A percentile compares a stretch with the other conserved stretches of the same genome.
Conservation (phyloP, 2,329 filamentous ascomycete genomes). For the Aspergillus neoniger region DNA sequence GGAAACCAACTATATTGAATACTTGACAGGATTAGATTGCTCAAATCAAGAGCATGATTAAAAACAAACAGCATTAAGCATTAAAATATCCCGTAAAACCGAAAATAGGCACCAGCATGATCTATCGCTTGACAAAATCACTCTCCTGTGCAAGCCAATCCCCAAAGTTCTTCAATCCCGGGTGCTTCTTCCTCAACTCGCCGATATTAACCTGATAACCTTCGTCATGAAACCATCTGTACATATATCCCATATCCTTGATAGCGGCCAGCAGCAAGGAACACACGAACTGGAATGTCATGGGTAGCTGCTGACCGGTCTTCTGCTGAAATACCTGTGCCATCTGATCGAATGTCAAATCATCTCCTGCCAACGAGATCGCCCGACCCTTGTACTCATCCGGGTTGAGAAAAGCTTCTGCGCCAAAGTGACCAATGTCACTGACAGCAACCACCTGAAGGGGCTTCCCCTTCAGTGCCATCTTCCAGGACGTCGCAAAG, state of each 20-base stretch:
- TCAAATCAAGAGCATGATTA: too few relatives aligned
- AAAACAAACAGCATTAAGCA: too few relatives aligned
- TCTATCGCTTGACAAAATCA: not conserved
- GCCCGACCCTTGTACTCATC: slow-evolving; percentile 42
- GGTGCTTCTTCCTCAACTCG: slow-evolving; percentile 46
- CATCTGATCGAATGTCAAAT: slow-evolving; percentile 51
- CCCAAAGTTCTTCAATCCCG: slow-evolving; percentile 50
- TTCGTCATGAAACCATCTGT: slow-evolving; percentile 53
- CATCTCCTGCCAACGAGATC: slow-evolving; percentile 54
- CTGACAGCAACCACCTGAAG: slow-evolving; percentile 47
- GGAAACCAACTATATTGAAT: too few relatives aligned
- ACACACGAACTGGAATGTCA: slow-evolving; percentile 45
- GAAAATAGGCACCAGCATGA: not conserved
- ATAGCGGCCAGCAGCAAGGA: slow-evolving; percentile 44
- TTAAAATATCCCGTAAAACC: not conserved
- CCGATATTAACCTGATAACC: slow-evolving; percentile 52
- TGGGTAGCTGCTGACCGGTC: slow-evolving; percentile 48
- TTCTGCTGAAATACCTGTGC: slow-evolving; percentile 49
- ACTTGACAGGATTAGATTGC: too few relatives aligned
- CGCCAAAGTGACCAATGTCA: slow-evolving; percentile 57
- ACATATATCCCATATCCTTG: slow-evolving; percentile 51
- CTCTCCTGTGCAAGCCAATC: slow-evolving; percentile 44
- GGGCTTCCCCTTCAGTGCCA: slow-evolving; percentile 44
- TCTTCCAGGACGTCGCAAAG: slow-evolving; percentile 48
- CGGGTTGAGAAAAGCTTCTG: slow-evolving; percentile 51